These are phyloP conservation scores for Pleurostoma richardsiae DNA, from an alignment of 2,329 filamentous ascomycete genomes.

Conservation along the genomic window DNA sequence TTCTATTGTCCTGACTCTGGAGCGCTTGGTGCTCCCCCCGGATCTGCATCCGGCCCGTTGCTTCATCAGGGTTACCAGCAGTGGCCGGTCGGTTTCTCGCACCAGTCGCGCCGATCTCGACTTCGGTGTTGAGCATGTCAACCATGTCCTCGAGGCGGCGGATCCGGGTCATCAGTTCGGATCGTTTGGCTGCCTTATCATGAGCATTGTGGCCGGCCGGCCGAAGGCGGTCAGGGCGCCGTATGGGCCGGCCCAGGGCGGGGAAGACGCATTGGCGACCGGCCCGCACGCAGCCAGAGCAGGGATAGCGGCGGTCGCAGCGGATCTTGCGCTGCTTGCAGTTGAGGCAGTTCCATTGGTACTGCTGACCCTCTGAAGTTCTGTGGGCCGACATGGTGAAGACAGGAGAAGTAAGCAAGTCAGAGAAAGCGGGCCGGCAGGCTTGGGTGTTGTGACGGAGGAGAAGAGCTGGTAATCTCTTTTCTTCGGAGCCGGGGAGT, in stretches of 20 bases:
- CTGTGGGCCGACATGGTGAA: no score
- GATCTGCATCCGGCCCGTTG: no score
- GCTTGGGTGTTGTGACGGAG: no score
- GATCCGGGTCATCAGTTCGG: neutral
- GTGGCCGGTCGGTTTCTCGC: no score
- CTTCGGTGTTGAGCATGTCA: neutral
- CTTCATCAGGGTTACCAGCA: no score
- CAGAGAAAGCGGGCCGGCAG: no score
- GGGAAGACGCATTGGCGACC: constrained; percentile 23
- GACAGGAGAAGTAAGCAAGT: no score
- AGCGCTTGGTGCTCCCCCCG: no score
- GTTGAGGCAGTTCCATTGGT: constrained; percentile 11
- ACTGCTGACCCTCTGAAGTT: neutral
- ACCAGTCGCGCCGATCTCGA: neutral
- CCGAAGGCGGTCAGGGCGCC: constrained; percentile 20
- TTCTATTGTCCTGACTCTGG: no score
- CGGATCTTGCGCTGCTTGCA: constrained; percentile 25
- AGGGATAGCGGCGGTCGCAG: constrained; percentile 23
- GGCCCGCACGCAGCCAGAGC: constrained; percentile 15
- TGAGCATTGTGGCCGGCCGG: constrained; percentile 21
- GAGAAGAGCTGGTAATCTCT: no score
- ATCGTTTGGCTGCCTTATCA: constrained; percentile 5
- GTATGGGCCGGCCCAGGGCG: constrained; percentile 13
- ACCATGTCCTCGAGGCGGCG: neutral
- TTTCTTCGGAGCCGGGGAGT: no score